These are phyloP conservation scores for Fusarium camptoceras DNA, from an alignment of 2,329 filamentous ascomycete genomes.

Conservation along the genomic window DNA sequence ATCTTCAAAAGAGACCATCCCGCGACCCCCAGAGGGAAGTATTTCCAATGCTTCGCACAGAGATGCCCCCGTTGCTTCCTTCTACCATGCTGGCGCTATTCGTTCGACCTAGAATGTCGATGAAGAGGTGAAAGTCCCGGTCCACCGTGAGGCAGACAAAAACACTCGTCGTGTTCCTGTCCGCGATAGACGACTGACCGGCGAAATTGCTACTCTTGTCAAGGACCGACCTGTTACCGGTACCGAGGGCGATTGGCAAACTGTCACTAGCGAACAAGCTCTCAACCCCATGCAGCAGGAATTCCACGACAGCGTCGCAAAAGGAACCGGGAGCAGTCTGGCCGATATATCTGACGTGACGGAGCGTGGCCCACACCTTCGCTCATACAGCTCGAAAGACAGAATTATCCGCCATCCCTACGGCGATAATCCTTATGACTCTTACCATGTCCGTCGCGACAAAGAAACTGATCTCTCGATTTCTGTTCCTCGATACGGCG, in stretches of 20 bases:
- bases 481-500: conserved; percentile 40
- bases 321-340: conserved; percentile 57
- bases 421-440: conserved; percentile 3
- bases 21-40: conserved; percentile 9
- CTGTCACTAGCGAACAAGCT: conserved; percentile 49
- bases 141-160: conserved; percentile 37
- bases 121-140: conserved; percentile 53
- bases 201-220: conserved; percentile 37
- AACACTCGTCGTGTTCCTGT: conserved; percentile 1
- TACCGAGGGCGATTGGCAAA: conserved; percentile 52
- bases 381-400: conserved; percentile 42
- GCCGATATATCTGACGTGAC: conserved; percentile 58
- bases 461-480: conserved; percentile 35
- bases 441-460: conserved; percentile 42
- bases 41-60: conserved; percentile 7
- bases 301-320: conserved; percentile 42
- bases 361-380: conserved; percentile 30
- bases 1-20: conserved; percentile 20
- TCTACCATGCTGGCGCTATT: conserved; percentile 54
- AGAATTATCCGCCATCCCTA: conserved; percentile 47
- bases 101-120: conserved; percentile 57
- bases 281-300: conserved; percentile 38
- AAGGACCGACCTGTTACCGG: conserved; percentile 31
- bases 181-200: conserved; percentile 20
- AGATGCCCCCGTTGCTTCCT: conserved; percentile 41